Evolutionary conservation across 2,329 filamentous ascomycete genomes (phyloP).

Genomic region (Calonectria honghensis): DNA sequence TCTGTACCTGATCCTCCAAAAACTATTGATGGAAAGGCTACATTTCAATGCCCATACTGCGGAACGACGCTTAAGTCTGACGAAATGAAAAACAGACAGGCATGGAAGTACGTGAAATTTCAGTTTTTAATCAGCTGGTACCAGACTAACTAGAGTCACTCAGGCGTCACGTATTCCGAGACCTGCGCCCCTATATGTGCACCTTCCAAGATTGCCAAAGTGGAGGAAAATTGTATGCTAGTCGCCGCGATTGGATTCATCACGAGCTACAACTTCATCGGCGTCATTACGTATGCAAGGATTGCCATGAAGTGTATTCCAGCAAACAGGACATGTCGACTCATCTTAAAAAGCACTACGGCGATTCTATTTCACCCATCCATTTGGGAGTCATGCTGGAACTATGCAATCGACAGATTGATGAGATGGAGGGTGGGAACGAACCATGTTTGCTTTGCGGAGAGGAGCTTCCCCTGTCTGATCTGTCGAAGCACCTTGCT

Average conservation of each 20-base stretch:
- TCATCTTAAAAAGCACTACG: constrained; percentile 24
- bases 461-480: not conserved
- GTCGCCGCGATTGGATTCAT: constrained; percentile 31
- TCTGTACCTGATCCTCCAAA: constrained; percentile 12
- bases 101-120: not conserved
- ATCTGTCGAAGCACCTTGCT: constrained; percentile 8
- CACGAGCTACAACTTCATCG: constrained; percentile 38
- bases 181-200: constrained; percentile 35
- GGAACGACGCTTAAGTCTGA: not conserved
- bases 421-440: not conserved
- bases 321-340: constrained; percentile 22
- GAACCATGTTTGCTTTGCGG: constrained; percentile 9
- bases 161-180: constrained; percentile 36
- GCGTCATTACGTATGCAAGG: constrained; percentile 29
- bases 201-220: constrained; percentile 35
- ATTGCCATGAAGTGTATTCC: constrained; percentile 23
- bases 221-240: constrained; percentile 29
- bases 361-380: constrained; percentile 10
- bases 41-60: constrained; percentile 18
- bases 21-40: not conserved
- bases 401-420: not conserved
- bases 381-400: constrained; percentile 10
- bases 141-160: not conserved
- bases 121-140: not conserved
- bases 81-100: constrained; percentile 17